Percentiles rank a stretch among this genome's conserved stretches.
Evolutionary conservation across 2,329 filamentous ascomycete genomes (phyloP).

Genomic region (Grosmannia penicillata): DNA sequence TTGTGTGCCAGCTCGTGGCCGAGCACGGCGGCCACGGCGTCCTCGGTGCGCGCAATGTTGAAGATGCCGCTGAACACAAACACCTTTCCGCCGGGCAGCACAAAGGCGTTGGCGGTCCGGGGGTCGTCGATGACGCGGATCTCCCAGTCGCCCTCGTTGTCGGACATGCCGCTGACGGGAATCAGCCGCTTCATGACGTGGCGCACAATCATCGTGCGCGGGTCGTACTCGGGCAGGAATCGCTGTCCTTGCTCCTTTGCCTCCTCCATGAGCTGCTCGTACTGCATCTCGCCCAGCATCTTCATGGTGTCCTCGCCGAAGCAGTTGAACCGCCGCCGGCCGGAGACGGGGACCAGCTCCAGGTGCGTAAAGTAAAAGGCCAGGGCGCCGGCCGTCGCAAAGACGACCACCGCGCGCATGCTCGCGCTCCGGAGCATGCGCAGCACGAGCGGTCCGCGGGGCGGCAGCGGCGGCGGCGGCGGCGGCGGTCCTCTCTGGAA

Average conservation of each 20-base stretch:
- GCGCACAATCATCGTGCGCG: conserved; percentile 39
- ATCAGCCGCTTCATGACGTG: conserved; percentile 52
- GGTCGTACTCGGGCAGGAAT: conserved; percentile 46
- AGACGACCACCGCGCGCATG: conserved; percentile 24
- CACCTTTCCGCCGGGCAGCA: conserved; percentile 64
- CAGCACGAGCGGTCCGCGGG: neutral
- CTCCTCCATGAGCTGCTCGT: conserved; percentile 40
- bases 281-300: conserved; percentile 34
- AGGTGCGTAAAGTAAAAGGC: conserved; percentile 54
- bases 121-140: conserved; percentile 59
- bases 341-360: conserved; percentile 58
- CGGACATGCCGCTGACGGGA: conserved; percentile 46
- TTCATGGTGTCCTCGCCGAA: conserved; percentile 40
- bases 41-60: conserved; percentile 48
- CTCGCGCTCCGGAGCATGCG: conserved; percentile 12
- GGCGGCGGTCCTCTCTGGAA: neutral
- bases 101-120: conserved; percentile 56
- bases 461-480: neutral
- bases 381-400: conserved; percentile 27
- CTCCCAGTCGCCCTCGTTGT: conserved; percentile 45
- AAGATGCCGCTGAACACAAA: conserved; percentile 66
- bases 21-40: conserved; percentile 59
- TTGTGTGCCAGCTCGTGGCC: conserved; percentile 73
- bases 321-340: conserved; percentile 60
- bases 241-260: conserved; percentile 33